A percentile compares a stretch with the other conserved stretches of the same genome.
These are phyloP conservation scores for Ustilago hordei DNA, from an alignment of 1,284 basidiomycete species.

Conservation along the genomic window DNA sequence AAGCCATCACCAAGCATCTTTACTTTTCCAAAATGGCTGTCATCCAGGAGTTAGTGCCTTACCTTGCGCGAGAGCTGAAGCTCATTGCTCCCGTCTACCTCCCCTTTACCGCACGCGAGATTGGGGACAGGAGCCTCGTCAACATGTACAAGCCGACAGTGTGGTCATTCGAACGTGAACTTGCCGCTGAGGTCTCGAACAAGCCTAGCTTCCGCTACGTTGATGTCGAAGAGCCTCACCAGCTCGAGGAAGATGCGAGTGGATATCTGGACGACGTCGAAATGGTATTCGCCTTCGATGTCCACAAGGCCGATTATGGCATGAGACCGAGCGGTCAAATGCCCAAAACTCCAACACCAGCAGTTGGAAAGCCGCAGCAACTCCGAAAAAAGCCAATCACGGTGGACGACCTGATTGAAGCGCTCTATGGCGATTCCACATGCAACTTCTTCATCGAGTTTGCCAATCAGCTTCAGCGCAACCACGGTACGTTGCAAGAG, in stretches of 20 bases:
- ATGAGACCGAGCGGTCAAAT: not conserved
- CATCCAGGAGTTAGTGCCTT: conserved; percentile 8
- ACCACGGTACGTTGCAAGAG: conserved; percentile 10
- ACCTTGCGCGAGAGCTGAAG: conserved; percentile 5
- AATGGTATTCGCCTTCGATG: not conserved
- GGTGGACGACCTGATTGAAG: conserved; percentile 12
- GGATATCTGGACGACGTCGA: not conserved
- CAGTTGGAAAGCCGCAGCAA: not conserved
- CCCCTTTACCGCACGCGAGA: conserved; percentile 19
- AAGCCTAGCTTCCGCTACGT: not conserved
- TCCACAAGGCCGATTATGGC: not conserved
- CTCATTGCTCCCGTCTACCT: conserved; percentile 19
- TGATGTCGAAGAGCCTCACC: not conserved
- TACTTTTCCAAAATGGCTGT: conserved; percentile 2
- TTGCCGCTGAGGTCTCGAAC: not conserved
- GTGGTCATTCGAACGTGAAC: conserved; percentile 12
- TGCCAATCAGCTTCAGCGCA: not conserved
- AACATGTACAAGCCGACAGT: conserved; percentile 8
- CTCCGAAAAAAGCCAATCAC: conserved; percentile 9
- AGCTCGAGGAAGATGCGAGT: not conserved
- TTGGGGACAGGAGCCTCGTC: not conserved
- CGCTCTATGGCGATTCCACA: conserved; percentile 5
- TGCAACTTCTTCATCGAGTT: not conserved
- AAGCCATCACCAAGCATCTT: conserved; percentile 9
- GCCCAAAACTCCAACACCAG: not conserved